These are phyloP conservation scores for Melastoma malabathricum DNA, from an alignment of 345 rosid genomes.

Conservation along the genomic window DNA sequence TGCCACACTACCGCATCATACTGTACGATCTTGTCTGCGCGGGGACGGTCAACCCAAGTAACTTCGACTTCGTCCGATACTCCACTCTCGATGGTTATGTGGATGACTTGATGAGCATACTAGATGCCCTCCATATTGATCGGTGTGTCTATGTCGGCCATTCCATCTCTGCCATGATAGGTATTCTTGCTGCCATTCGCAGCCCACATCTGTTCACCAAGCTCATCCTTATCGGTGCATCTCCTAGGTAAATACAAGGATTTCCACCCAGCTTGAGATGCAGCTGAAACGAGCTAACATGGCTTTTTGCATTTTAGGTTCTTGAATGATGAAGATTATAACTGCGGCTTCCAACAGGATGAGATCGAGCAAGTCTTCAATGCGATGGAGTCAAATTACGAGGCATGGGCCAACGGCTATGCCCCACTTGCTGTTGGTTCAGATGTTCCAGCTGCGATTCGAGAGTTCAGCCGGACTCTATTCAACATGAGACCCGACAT, in stretches of 20 bases:
- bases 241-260: constrained; percentile 36
- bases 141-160: constrained; percentile 68
- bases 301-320: constrained; percentile 17
- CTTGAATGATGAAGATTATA: constrained; percentile 53
- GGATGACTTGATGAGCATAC: constrained; percentile 64
- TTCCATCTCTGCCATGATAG: constrained; percentile 86
- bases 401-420: constrained; percentile 67
- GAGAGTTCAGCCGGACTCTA: constrained; percentile 71
- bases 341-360: constrained; percentile 55
- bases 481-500: constrained; percentile 93
- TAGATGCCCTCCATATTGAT: constrained; percentile 47
- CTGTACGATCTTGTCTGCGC: constrained; percentile 82
- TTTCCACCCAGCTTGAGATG: neutral
- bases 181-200: constrained; percentile 64
- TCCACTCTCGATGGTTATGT: constrained; percentile 61
- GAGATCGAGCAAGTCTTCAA: constrained; percentile 51
- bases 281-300: no score
- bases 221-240: constrained; percentile 64
- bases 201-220: constrained; percentile 75
- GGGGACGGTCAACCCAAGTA: constrained; percentile 73
- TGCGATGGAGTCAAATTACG: constrained; percentile 73
- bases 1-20: constrained; percentile 32
- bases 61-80: constrained; percentile 50
- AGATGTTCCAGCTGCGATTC: constrained; percentile 68
- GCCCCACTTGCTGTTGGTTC: constrained; percentile 73